Evolutionary conservation across 169 alveolate genomes (phyloP).

Genomic region (Babesia bovis): DNA sequence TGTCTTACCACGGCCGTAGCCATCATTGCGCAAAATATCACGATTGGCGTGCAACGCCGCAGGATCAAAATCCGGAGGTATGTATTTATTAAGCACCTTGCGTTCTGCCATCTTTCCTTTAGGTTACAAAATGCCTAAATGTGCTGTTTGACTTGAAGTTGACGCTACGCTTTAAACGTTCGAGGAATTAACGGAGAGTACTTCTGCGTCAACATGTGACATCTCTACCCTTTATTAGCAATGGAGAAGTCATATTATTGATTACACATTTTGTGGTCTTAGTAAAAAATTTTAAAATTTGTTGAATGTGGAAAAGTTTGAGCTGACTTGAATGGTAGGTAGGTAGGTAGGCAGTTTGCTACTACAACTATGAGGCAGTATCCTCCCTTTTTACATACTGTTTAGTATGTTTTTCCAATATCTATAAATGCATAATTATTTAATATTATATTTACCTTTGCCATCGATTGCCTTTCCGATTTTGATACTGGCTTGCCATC

Average conservation of each 20-base stretch:
- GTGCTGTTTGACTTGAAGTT: too few species aligned
- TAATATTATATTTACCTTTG: constrained; percentile 37
- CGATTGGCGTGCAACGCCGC: constrained; percentile 88
- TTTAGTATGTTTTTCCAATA: constrained; percentile 60
- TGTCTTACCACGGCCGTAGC: constrained; percentile 72
- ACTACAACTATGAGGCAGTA: constrained; percentile 2
- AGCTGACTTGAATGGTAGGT: too few species aligned
- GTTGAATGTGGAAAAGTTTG: too few species aligned
- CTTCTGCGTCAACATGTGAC: too few species aligned
- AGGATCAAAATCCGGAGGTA: constrained; percentile 99
- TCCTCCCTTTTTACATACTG: constrained; percentile 18
- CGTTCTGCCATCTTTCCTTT: constrained; percentile 96
- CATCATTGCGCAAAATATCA: constrained; percentile 78
- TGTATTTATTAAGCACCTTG: constrained; percentile 95
- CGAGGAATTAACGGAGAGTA: too few species aligned
- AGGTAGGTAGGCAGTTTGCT: too few species aligned
- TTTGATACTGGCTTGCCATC: constrained; percentile 62
- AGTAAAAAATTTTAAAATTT: too few species aligned
- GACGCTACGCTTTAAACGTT: too few species aligned
- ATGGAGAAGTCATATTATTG: too few species aligned
- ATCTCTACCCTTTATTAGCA: too few species aligned
- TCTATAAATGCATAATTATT: not conserved
- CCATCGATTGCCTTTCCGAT: constrained; percentile 60
- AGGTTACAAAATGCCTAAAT: too few species aligned
- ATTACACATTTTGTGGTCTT: too few species aligned